Evolutionary conservation across 805 yeast species (phyloP), one percentile per base, ranked within the genome.

Genomic region (Ogataea saltuana): DNA sequence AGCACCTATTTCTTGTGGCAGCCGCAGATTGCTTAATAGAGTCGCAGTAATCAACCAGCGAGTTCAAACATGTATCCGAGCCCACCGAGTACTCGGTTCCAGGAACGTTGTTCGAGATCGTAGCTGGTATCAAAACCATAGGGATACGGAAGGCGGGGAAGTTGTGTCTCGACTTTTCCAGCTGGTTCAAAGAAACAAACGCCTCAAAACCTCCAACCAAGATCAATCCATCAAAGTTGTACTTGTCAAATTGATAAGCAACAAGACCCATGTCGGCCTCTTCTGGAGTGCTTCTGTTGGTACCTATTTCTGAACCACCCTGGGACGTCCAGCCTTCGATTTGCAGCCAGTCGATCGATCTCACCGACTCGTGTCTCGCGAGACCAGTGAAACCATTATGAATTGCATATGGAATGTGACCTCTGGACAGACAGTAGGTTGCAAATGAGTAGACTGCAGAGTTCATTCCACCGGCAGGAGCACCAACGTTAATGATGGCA

Each of bases 61-160:
- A 73, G 67, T 93, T 93, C 73, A 93, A 72, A 72, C 99, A 95
- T 9, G 99, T 93, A 64, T 93, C 99, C 9, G 89, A 76, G 46
- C 99, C 99, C 45, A 93, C 69, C 0, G 97, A 89, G 66, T 90
- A 89, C 67, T 93, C 97, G 1, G 98, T 85, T 46, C 99, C 99
- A n/a, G 99, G 99, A 39, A 93, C 98, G 56, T 93, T 93, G 70
- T 93, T 93, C 15, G 90, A 83, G 40, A 85, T 76, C 11, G 91
- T 85, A 26, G 91, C 88, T 15, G 93, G 93, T 36, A 85, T 75
- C 46, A 81, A 76, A 43, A 83, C 81, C 81, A 83, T 79, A 53
- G 95, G 95, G 44, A 85, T 84, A 53, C 81, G 72, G 68, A 85
- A 85, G 6, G 81, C 76, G 16, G 90, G 88, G 60, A 80, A 85